These are phyloP conservation scores for Staphylotrichum longicolle DNA, from an alignment of 495 filamentous ascomycete species.

Conservation along the genomic window DNA sequence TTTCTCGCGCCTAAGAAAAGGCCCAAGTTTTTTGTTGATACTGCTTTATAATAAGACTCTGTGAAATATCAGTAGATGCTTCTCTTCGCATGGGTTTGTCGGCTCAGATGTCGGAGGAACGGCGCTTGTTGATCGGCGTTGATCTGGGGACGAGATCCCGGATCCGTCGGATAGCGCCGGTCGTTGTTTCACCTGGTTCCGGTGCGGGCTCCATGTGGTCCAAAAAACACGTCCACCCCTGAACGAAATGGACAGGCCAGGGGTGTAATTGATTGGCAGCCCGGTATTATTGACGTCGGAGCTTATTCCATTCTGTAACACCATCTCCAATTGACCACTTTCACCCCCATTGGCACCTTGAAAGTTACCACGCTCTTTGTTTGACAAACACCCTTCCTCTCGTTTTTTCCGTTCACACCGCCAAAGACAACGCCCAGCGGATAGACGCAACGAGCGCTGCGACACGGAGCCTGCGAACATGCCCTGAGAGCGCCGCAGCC, in stretches of 20 bases:
- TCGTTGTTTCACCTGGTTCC: conserved; percentile 8
- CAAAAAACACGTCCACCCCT: background rate
- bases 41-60: conserved; percentile 12
- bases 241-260: background rate
- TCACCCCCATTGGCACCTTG: background rate
- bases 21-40: conserved; percentile 13
- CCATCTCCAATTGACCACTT: conserved; percentile 4
- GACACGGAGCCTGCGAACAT: conserved; percentile 27
- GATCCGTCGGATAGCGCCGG: conserved; percentile 4
- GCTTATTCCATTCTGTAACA: background rate
- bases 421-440: background rate
- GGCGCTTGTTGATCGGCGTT: background rate
- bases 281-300: background rate
- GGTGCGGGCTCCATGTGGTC: background rate
- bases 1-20: no score
- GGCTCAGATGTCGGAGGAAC: background rate
- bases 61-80: conserved; percentile 5
- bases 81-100: background rate
- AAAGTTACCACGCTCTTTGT: background rate
- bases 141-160: background rate
- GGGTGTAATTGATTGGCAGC: conserved; percentile 7
- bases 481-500: conserved; percentile 30
- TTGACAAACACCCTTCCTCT: conserved; percentile 1
- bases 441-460: background rate
- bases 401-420: background rate